phyloP scores from a whole-genome alignment of 2,329 filamentous ascomycete species.

The Phoma herbarum region DNA sequence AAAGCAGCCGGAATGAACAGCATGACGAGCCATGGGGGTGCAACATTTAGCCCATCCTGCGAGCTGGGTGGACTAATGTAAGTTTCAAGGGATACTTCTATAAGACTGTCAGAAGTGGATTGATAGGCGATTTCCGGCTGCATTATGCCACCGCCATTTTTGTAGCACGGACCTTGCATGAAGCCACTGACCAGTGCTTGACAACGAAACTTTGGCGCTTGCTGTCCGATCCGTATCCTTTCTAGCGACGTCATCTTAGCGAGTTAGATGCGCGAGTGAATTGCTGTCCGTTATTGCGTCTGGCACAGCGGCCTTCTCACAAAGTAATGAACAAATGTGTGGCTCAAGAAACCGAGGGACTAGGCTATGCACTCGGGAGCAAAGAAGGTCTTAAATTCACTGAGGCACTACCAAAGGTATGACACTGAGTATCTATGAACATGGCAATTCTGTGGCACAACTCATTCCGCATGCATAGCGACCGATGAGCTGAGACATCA shows the following conservation, averaged over 20 bases:
- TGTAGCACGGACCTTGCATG: background rate
- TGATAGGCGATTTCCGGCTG: background rate
- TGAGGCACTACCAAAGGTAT: background rate
- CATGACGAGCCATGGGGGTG: background rate
- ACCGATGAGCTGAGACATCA: background rate
- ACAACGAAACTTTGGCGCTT: background rate
- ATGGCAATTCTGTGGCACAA: background rate
- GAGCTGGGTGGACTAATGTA: background rate
- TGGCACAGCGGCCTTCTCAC: too few relatives aligned
- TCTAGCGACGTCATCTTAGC: background rate
- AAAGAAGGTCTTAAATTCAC: background rate
- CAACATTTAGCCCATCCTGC: too few relatives aligned
- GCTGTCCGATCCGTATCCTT: background rate
- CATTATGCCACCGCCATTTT: background rate
- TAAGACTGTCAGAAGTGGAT: background rate
- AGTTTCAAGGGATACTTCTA: background rate
- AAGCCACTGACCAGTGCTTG: background rate
- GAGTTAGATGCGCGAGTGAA: background rate
- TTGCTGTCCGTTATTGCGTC: background rate
- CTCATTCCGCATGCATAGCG: background rate
- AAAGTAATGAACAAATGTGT: background rate
- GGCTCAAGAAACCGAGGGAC: background rate
- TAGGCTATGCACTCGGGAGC: background rate
- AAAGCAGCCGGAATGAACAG: background rate
- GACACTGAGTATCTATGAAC: background rate